These are phyloP conservation scores for Scytalidium sp. DNA, from an alignment of 2,329 filamentous ascomycete genomes.

Conservation along the genomic window DNA sequence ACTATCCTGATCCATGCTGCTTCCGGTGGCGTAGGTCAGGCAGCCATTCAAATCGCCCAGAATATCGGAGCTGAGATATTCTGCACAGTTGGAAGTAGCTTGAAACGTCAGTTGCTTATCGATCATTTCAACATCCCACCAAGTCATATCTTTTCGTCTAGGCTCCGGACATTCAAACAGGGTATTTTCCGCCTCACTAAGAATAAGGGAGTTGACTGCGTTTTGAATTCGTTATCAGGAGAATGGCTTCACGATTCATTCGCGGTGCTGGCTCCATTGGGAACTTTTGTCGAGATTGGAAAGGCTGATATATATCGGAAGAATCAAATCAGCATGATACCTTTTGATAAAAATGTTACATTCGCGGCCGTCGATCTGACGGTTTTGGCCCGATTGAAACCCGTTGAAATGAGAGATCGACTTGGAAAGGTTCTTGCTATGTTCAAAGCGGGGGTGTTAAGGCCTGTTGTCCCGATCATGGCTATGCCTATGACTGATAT, in stretches of 20 bases:
- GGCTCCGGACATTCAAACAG: constrained; percentile 15
- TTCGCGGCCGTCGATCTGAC: constrained; percentile 37
- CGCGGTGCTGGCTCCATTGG: constrained; percentile 30
- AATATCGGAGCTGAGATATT: constrained; percentile 25
- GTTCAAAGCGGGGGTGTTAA: constrained; percentile 12
- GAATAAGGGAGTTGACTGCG: constrained; percentile 21
- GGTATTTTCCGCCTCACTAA: constrained; percentile 18
- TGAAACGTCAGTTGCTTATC: constrained; percentile 11
- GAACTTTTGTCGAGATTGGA: constrained; percentile 35
- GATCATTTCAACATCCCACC: constrained; percentile 10
- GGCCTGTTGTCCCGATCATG: constrained; percentile 29
- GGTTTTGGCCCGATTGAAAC: not conserved
- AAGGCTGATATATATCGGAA: constrained; percentile 26
- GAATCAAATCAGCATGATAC: constrained; percentile 27
- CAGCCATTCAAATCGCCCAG: constrained; percentile 27
- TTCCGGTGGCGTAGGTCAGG: constrained; percentile 28
- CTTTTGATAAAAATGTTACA: constrained; percentile 34
- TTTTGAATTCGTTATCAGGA: constrained; percentile 23
- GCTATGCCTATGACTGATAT: constrained; percentile 31
- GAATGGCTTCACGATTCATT: constrained; percentile 22
- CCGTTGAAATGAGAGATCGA: constrained; percentile 3
- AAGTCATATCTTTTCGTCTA: constrained; percentile 10
- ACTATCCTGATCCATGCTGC: constrained; percentile 29
- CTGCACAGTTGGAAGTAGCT: constrained; percentile 15
- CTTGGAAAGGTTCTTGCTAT: constrained; percentile 16